A percentile compares a stretch with the other conserved stretches of the same genome.
These are phyloP conservation scores for Cryphonectria japonica DNA, from an alignment of 2,329 filamentous ascomycete species.

Conservation along the genomic window DNA sequence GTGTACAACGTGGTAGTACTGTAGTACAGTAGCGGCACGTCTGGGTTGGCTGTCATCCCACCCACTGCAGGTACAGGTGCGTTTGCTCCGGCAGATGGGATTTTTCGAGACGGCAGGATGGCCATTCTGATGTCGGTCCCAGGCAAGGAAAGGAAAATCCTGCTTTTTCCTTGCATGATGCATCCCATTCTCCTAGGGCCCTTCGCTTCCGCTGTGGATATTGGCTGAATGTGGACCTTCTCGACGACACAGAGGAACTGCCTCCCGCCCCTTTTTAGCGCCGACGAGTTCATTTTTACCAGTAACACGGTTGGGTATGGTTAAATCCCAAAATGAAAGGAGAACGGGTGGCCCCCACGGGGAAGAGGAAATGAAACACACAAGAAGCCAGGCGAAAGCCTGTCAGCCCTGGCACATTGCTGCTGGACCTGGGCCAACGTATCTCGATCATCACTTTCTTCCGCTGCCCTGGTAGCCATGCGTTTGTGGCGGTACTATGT, in stretches of 20 bases:
- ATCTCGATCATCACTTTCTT: neutral
- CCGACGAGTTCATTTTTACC: neutral
- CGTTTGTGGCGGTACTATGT: neutral
- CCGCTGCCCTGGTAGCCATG: neutral
- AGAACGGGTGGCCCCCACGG: slow-evolving; percentile 2
- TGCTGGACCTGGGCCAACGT: neutral
- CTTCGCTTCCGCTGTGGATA: neutral
- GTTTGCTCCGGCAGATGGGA: slow-evolving; percentile 15
- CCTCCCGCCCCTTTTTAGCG: neutral
- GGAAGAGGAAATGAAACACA: slow-evolving; percentile 3
- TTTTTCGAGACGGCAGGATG: neutral
- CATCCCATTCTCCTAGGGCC: neutral
- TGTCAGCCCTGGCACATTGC: neutral
- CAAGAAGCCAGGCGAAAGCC: neutral
- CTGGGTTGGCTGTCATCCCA: neutral
- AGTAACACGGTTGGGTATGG: neutral
- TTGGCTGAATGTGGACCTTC: neutral
- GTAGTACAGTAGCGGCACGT: neutral
- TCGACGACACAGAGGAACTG: neutral
- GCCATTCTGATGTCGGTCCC: neutral
- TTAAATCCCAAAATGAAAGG: slow-evolving; percentile 3
- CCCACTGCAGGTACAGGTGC: slow-evolving; percentile 23
- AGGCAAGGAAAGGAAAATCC: neutral
- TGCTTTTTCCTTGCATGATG: neutral
- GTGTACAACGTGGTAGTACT: neutral